Evolutionary conservation across 1,284 basidiomycete species (phyloP).

Genomic region (Malassezia caprae): DNA sequence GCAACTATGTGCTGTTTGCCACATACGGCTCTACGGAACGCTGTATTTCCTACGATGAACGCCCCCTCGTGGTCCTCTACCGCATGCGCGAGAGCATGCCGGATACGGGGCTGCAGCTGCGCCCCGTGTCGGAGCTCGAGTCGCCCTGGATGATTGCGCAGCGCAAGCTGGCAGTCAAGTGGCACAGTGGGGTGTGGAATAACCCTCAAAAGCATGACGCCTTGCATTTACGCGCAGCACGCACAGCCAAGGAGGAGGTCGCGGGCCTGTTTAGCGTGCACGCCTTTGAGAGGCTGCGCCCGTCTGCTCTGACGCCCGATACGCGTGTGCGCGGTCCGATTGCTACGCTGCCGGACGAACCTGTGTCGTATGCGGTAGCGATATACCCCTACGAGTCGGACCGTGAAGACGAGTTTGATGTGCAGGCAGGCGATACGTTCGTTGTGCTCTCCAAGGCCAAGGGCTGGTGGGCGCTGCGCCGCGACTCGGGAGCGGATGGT

Average conservation of each 20-base stretch:
- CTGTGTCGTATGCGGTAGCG: slow-evolving; percentile 64
- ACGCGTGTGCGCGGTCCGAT: slow-evolving; percentile 25
- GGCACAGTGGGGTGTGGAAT: background rate
- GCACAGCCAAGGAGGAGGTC: background rate
- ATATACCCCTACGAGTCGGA: slow-evolving; percentile 94
- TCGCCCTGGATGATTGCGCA: slow-evolving; percentile 59
- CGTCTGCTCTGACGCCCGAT: background rate
- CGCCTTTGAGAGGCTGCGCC: background rate
- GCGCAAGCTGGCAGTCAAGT: slow-evolving; percentile 23
- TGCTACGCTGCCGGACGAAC: slow-evolving; percentile 20
- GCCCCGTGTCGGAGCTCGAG: slow-evolving; percentile 90
- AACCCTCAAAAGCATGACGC: slow-evolving; percentile 9
- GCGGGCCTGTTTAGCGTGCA: background rate
- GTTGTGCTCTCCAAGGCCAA: slow-evolving; percentile 84
- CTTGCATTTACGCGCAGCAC: slow-evolving; percentile 5
- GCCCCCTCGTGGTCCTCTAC: slow-evolving; percentile 89
- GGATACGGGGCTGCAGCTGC: slow-evolving; percentile 96
- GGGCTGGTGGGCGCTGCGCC: slow-evolving; percentile 98
- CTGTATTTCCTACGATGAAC: slow-evolving; percentile 94
- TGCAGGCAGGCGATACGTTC: slow-evolving; percentile 66
- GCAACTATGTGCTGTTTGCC: slow-evolving; percentile 97
- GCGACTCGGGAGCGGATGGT: slow-evolving; percentile 64
- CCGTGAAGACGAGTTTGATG: slow-evolving; percentile 94
- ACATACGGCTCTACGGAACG: slow-evolving; percentile 85
- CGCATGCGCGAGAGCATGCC: slow-evolving; percentile 93